Percentiles rank a stretch among this genome's conserved stretches.
phyloP scores from a whole-genome alignment of 441 rosid genomes.

The Adansonia grandidieri region DNA sequence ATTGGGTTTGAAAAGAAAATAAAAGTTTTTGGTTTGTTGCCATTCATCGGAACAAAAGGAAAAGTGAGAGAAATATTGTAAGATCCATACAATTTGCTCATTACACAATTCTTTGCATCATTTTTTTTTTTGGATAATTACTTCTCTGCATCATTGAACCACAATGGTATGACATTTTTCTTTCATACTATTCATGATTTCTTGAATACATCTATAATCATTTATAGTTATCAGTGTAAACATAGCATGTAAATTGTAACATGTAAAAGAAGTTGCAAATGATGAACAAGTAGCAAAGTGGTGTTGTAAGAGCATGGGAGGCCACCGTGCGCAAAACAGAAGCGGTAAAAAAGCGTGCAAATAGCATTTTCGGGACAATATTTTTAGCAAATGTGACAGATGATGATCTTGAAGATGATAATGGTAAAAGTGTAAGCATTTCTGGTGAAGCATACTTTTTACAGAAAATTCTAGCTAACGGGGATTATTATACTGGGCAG shows the following conservation, averaged over 20 bases:
- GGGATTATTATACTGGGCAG: conserved; percentile 71
- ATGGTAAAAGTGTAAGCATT: conserved; percentile 29
- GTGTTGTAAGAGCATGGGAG: conserved; percentile 26
- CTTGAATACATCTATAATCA: neutral
- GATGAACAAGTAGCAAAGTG: conserved; percentile 45
- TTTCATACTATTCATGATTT: neutral
- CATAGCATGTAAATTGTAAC: neutral
- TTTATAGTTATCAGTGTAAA: neutral
- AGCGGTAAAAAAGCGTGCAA: conserved; percentile 30
- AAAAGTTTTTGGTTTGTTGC: neutral
- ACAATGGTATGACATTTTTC: neutral
- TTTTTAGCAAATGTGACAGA: conserved; percentile 53
- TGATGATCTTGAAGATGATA: conserved; percentile 36
- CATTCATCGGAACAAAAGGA: neutral
- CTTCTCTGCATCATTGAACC: neutral
- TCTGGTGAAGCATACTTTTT: conserved; percentile 43
- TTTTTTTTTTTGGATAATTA: neutral
- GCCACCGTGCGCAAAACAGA: conserved; percentile 30
- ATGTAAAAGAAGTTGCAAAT: conserved; percentile 2
- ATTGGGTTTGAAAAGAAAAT: neutral
- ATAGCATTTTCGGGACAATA: conserved; percentile 55
- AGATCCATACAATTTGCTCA: conserved; percentile 2
- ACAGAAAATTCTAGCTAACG: conserved; percentile 58
- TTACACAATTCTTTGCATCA: neutral
- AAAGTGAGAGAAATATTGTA: neutral